phyloP scores from a whole-genome alignment of 1,139 yeast species.

The Blastobotrys malaysiensis region DNA sequence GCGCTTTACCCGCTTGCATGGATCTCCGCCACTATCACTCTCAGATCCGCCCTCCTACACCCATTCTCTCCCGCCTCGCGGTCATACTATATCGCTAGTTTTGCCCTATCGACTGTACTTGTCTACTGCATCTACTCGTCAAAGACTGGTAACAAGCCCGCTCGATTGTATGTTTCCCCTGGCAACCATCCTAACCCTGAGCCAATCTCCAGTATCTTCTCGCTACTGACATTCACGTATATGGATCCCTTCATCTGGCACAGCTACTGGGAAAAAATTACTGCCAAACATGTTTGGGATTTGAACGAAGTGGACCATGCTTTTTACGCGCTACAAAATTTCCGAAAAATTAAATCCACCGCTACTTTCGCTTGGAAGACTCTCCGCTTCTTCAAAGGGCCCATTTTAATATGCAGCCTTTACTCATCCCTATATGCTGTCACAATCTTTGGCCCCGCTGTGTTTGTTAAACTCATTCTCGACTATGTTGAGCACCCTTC shows the following conservation, averaged over 20 bases:
- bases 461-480: constrained; percentile 67
- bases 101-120: constrained; percentile 39
- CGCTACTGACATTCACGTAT: constrained; percentile 70
- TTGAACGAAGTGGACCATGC: constrained; percentile 78
- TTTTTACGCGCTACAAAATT: constrained; percentile 55
- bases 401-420: constrained; percentile 58
- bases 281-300: constrained; percentile 75
- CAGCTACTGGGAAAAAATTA: constrained; percentile 55
- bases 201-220: constrained; percentile 54
- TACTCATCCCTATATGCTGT: constrained; percentile 68
- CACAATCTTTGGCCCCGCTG: constrained; percentile 69
- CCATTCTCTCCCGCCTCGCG: constrained; percentile 35
- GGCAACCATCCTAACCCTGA: constrained; percentile 69
- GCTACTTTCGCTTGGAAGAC: constrained; percentile 49
- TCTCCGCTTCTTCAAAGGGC: constrained; percentile 53
- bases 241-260: constrained; percentile 61
- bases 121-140: constrained; percentile 55
- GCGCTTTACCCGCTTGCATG: constrained; percentile 51
- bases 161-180: constrained; percentile 32
- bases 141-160: constrained; percentile 48
- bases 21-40: constrained; percentile 49
- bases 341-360: constrained; percentile 38
- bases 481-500: constrained; percentile 77
- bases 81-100: constrained; percentile 32
- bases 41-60: constrained; percentile 60